Base-by-base conservation (phyloP, 2,329 filamentous ascomycete genomes). In the Ascochyta rabiei region DNA sequence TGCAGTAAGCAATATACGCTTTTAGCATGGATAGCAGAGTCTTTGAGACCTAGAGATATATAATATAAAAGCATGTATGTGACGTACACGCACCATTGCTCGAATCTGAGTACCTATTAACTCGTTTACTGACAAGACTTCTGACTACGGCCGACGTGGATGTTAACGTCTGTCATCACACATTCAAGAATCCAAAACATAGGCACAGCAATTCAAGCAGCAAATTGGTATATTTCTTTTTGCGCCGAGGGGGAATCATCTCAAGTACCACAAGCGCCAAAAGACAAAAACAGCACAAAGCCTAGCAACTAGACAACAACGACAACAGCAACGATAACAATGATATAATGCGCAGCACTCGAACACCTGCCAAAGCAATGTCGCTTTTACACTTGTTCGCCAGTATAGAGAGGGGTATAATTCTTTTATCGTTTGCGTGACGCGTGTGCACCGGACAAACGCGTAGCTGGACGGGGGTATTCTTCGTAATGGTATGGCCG, bases 221-320 rank as follows among this genome's bases (percentile, higher is more conserved):
- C 71, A 74, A 73, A 74, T 72, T 74, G 73, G 73, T 75, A 75
- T 75, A 74, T 74, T 73, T 74, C 66, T 75, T 69, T 73, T 75
- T 68, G 72, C 73, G 71, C 73, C 72, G 62, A 57, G 59, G 70
- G 71, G 71, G 69, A 73, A 73, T 74, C 71, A 69, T 73, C 66
- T 68, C 63, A 56, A 46, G 51, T 51, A 53, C 51, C 61, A 57
- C 44, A 59, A 69, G 66, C 62, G 61, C 69, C 67, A 44, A 51
- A 59, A 59, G 46, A 57, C 62, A 48, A 61, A 58, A 57, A 48
- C 47, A 51, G 58, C 43, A 51, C 31, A 43, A 60, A 57, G 63
- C 38, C 53, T 37, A 61, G 61, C 62, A 59, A 45, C 53, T 62
- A 67, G 57, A 46, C 34, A 51, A 57, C 58, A 51, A 47, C 43